Evolutionary conservation across 2,329 filamentous ascomycete species (phyloP).

Genomic region (Fusarium incarnatum): DNA sequence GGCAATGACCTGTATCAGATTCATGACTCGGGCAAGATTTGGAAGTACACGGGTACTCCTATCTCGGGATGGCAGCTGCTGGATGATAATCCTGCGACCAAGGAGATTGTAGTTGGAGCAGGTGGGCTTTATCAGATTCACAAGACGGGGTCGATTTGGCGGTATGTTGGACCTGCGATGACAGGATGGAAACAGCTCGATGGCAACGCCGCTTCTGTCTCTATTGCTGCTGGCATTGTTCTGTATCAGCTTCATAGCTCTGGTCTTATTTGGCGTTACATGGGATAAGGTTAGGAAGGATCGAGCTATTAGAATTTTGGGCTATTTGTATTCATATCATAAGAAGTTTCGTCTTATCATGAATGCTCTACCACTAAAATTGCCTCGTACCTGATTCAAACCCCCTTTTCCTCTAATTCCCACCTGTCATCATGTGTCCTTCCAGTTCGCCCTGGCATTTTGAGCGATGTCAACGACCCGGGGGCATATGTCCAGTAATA

Average conservation of each 20-base stretch:
- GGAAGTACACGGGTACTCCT: background rate
- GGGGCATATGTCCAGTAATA: no score
- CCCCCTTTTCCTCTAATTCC: no score
- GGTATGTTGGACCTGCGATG: background rate
- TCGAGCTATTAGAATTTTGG: no score
- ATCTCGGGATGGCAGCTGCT: background rate
- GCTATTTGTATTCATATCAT: no score
- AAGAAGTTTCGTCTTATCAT: no score
- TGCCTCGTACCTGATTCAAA: no score
- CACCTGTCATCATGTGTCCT: no score
- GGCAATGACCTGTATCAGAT: background rate
- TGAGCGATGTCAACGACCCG: no score
- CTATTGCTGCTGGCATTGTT: background rate
- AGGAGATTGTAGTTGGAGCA: background rate
- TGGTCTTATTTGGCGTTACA: background rate
- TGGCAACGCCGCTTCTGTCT: background rate
- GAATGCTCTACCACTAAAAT: no score
- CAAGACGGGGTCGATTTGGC: background rate
- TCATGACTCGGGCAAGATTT: background rate
- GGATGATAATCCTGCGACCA: background rate
- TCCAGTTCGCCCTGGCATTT: no score
- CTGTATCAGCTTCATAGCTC: background rate
- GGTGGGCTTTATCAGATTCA: background rate
- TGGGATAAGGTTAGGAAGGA: background rate
- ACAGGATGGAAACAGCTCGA: background rate